phyloP scores from a whole-genome alignment of 169 alveolate genomes.

The Toxoplasma gondii region DNA sequence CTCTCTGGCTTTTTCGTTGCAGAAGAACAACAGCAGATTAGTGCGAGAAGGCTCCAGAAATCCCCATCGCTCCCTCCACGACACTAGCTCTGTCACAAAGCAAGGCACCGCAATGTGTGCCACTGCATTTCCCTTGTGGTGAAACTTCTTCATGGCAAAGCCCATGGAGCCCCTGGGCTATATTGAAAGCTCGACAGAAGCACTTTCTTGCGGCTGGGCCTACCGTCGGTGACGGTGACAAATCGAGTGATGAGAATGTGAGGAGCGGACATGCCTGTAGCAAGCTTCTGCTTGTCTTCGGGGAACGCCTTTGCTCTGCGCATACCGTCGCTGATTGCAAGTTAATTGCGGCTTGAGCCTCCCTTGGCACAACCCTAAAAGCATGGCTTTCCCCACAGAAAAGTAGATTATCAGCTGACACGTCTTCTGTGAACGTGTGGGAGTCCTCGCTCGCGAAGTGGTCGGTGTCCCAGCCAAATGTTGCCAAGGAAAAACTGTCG shows the following conservation, averaged over 20 bases:
- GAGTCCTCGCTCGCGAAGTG: neutral
- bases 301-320: neutral
- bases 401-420: neutral
- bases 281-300: neutral
- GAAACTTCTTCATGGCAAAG: neutral
- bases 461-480: neutral
- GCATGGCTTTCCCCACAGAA: neutral
- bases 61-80: neutral
- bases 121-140: neutral
- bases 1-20: no score
- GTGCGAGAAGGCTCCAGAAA: no score
- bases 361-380: neutral
- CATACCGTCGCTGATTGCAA: neutral
- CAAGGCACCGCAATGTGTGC: neutral
- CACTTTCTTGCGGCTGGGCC: neutral
- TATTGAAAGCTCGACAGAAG: neutral
- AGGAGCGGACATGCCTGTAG: neutral
- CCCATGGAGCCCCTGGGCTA: neutral
- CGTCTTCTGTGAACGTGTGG: neutral
- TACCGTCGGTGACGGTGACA: neutral
- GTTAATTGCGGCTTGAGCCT: neutral
- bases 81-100: neutral
- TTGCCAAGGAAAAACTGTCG: neutral
- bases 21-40: no score
- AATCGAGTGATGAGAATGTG: neutral